Conservation (phyloP, 768 basidiomycete genomes). For the Kwoniella bestiolae region DNA sequence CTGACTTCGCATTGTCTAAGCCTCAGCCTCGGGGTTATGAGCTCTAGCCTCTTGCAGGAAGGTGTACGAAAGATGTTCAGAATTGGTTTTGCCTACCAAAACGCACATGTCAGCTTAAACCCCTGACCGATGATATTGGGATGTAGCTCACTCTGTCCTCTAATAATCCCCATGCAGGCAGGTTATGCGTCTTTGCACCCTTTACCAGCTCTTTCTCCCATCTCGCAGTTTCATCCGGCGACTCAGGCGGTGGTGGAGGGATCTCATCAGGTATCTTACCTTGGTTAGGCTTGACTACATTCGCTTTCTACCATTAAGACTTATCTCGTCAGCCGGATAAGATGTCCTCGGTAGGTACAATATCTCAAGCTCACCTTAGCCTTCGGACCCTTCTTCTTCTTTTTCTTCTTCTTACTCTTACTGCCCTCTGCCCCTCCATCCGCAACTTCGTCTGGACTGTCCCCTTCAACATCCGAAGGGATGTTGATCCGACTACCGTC, state of each 20-base stretch:
- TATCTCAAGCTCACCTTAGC: constrained; percentile 8
- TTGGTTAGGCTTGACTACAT: not conserved
- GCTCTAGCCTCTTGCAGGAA: constrained; percentile 31
- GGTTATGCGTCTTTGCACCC: not conserved
- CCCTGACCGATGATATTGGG: not conserved
- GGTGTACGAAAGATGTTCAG: constrained; percentile 42
- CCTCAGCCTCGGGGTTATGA: constrained; percentile 36
- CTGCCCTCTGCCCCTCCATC: not conserved
- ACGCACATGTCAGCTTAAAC: not conserved
- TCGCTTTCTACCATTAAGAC: not conserved
- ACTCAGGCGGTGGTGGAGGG: constrained; percentile 20
- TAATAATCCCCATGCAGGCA: constrained; percentile 27
- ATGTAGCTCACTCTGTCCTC: constrained; percentile 17
- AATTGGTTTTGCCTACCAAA: constrained; percentile 14
- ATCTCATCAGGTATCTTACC: constrained; percentile 23
- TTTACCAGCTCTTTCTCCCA: constrained; percentile 33
- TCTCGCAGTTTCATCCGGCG: constrained; percentile 21
- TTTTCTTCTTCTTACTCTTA: constrained; percentile 36
- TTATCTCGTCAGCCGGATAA: not conserved
- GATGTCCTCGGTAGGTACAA: no score
- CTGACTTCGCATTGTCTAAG: constrained; percentile 36
- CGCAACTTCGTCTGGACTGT: not conserved
- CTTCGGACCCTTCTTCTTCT: constrained; percentile 23
- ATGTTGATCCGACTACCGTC: not conserved
- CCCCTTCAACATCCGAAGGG: not conserved